Percentiles rank a stretch among this genome's conserved stretches.
These are phyloP conservation scores for Jatropha podagrica DNA, from an alignment of 441 rosid species.

Conservation along the genomic window DNA sequence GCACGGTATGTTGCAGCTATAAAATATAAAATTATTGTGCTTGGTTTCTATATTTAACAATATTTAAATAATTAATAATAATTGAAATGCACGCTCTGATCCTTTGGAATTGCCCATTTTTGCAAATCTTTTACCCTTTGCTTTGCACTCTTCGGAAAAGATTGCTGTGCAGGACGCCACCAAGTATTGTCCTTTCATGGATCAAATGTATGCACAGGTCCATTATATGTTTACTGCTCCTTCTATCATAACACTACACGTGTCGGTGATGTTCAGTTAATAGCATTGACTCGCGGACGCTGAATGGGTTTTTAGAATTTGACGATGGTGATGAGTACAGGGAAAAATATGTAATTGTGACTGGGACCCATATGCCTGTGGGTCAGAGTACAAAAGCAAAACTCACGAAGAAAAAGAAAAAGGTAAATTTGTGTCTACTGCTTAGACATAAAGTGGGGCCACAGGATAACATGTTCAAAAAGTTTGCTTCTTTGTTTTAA, in stretches of 20 bases:
- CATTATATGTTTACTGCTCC: constrained; percentile 15
- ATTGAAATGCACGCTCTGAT: constrained; percentile 41
- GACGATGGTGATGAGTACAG: background rate
- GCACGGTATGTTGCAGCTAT: too few species aligned
- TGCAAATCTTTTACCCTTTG: background rate
- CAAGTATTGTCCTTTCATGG: constrained; percentile 16
- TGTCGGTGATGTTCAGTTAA: background rate
- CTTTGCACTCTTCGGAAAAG: constrained; percentile 15
- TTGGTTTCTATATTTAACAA: too few species aligned
- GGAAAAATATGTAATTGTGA: background rate
- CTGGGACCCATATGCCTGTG: constrained; percentile 15
- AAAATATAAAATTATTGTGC: too few species aligned
- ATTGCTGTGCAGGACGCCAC: constrained; percentile 21
- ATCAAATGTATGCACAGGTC: constrained; percentile 12
- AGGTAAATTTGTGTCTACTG: constrained; percentile 24
- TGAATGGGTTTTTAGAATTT: background rate
- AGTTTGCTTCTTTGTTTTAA: background rate
- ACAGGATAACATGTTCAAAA: constrained; percentile 3
- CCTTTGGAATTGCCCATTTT: constrained; percentile 30
- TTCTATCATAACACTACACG: constrained; percentile 7
- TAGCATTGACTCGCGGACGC: background rate
- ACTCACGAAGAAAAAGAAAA: constrained; percentile 11
- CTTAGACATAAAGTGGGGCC: constrained; percentile 11
- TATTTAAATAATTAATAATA: background rate
- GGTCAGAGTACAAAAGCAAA: constrained; percentile 23